A percentile compares a stretch with the other conserved stretches of the same genome.
These are phyloP conservation scores for Herpetospermum pedunculosum DNA, from an alignment of 306 rosid genomes.

Conservation along the genomic window DNA sequence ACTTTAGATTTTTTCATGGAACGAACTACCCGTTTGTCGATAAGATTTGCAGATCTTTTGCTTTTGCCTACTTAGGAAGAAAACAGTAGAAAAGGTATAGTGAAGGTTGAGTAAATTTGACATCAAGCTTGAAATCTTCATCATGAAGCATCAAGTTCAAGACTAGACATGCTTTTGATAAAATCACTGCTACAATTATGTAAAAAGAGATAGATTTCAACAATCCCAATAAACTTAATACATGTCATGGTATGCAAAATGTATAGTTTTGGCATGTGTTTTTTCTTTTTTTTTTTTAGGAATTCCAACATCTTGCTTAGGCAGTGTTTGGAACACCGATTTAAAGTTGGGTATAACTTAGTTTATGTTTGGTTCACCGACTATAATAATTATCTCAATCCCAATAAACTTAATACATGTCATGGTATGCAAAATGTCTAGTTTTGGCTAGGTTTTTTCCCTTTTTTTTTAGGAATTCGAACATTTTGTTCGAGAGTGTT, in stretches of 20 bases:
- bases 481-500: too few relatives aligned
- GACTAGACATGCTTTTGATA: not conserved
- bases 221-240: not conserved
- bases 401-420: not conserved
- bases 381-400: too few relatives aligned
- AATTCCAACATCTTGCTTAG: too few relatives aligned
- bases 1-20: too few relatives aligned
- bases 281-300: too few relatives aligned
- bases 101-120: conserved; percentile 3
- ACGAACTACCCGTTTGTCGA: not conserved
- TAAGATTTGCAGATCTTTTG: not conserved
- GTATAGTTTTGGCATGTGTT: not conserved
- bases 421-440: not conserved
- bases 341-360: too few relatives aligned
- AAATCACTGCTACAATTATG: not conserved
- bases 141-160: not conserved
- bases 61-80: conserved; percentile 1
- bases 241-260: not conserved
- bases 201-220: not conserved
- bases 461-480: too few relatives aligned
- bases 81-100: not conserved
- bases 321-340: too few relatives aligned
- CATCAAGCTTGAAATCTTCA: not conserved
- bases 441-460: too few relatives aligned
- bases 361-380: too few relatives aligned